A percentile compares a stretch with the other conserved stretches of the same genome.
These are phyloP conservation scores for Pseudisothecium myosuroides DNA, from an alignment of 225 moss, liverwort and hornwort genomes.

Conservation along the genomic window DNA sequence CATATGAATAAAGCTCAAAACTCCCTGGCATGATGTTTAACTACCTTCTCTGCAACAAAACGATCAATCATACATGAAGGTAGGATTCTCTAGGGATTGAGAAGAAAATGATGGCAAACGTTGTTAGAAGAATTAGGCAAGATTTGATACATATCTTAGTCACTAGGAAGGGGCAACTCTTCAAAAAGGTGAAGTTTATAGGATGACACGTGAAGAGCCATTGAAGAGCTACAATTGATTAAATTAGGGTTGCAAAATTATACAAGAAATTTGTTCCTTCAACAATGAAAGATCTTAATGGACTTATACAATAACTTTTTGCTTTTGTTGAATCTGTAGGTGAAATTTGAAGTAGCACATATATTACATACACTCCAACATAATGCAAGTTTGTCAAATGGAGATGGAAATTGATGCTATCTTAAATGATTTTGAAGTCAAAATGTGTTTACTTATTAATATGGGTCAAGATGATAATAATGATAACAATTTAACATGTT, in stretches of 20 bases:
- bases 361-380: accelerated
- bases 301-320: background rate
- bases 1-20: background rate
- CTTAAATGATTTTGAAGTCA: background rate
- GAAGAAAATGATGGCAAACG: background rate
- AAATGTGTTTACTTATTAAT: background rate
- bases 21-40: background rate
- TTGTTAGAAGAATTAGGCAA: too few species aligned
- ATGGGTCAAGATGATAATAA: background rate
- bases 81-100: background rate
- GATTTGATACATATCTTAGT: background rate
- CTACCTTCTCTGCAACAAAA: background rate
- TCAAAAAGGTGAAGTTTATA: background rate
- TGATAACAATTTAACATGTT: too few species aligned
- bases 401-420: background rate
- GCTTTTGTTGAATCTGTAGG: background rate
- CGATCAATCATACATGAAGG: background rate
- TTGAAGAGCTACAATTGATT: background rate
- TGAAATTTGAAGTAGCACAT: background rate
- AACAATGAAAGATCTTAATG: background rate
- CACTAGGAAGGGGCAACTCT: background rate
- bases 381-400: background rate
- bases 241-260: background rate
- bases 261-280: background rate
- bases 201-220: background rate